Evolutionary conservation across 495 filamentous ascomycete genomes (phyloP).

Genomic region (Penicillium canescens): DNA sequence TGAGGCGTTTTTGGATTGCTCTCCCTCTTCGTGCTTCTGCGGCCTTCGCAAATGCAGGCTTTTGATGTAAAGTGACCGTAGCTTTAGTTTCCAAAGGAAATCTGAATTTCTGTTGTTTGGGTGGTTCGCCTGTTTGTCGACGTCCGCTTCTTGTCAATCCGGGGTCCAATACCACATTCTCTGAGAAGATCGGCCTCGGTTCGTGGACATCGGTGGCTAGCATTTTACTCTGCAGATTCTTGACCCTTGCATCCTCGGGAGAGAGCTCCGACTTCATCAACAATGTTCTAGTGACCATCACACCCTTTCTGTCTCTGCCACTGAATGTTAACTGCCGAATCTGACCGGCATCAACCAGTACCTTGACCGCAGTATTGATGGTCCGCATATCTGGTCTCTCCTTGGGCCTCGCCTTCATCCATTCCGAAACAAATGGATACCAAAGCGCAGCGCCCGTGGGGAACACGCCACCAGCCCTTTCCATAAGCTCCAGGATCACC

Average conservation of each 20-base stretch:
- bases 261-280: conserved; percentile 48
- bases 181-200: conserved; percentile 32
- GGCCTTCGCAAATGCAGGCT: conserved; percentile 32
- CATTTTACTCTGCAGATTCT: conserved; percentile 53
- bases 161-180: conserved; percentile 32
- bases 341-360: conserved; percentile 57
- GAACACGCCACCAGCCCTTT: conserved; percentile 69
- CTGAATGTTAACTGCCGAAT: conserved; percentile 63
- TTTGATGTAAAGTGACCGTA: conserved; percentile 41
- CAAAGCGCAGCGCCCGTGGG: conserved; percentile 72
- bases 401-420: conserved; percentile 51
- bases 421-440: conserved; percentile 64
- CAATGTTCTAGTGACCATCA: conserved; percentile 56
- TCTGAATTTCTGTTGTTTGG: not conserved
- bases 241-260: conserved; percentile 51
- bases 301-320: conserved; percentile 54
- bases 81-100: conserved; percentile 34
- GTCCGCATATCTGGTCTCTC: conserved; percentile 53
- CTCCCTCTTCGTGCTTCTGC: conserved; percentile 32
- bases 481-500: conserved; percentile 69
- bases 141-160: conserved; percentile 24
- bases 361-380: conserved; percentile 56
- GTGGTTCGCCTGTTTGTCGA: not conserved
- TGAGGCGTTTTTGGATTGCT: conserved; percentile 27
- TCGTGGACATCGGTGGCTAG: conserved; percentile 29